Evolutionary conservation across 164 flowering plant genomes (phyloP).

Genomic region (Hamamelis virginiana): DNA sequence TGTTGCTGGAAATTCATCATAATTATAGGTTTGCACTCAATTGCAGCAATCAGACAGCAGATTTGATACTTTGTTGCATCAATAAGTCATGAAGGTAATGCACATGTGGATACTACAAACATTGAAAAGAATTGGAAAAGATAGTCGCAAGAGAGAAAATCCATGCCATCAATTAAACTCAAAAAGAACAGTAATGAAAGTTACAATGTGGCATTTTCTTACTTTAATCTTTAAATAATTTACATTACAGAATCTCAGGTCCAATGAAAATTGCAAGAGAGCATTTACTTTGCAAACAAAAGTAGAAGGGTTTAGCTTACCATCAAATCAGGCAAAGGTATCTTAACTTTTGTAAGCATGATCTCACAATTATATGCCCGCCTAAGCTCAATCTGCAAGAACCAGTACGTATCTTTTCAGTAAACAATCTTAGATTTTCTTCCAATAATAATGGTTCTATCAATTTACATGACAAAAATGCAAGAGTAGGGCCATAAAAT

Average conservation of each 20-base stretch:
- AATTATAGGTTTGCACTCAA: background rate
- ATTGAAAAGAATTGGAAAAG: background rate
- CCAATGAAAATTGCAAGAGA: background rate
- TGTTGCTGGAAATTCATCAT: background rate
- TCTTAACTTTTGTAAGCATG: slow-evolving; percentile 94
- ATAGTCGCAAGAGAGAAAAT: background rate
- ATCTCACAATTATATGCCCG: slow-evolving; percentile 97
- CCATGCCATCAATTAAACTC: background rate
- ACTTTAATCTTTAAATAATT: background rate
- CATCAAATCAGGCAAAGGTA: slow-evolving; percentile 90
- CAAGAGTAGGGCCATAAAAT: background rate
- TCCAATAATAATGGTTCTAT: background rate
- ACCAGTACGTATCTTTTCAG: slow-evolving; percentile 11
- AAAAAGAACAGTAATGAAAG: slow-evolving; percentile 3
- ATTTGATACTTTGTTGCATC: background rate
- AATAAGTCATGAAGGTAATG: background rate
- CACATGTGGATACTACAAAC: background rate
- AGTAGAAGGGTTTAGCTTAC: slow-evolving; percentile 34
- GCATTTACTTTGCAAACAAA: background rate
- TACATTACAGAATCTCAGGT: background rate
- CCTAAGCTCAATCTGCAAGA: slow-evolving; percentile 82
- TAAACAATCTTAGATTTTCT: slow-evolving; percentile 1
- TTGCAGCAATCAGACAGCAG: background rate
- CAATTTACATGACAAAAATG: background rate
- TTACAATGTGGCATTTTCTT: background rate